A percentile compares a stretch with the other conserved stretches of the same genome.
These are phyloP conservation scores for Macrolepiota dolichaula DNA, from an alignment of 768 basidiomycete genomes.

Conservation along the genomic window DNA sequence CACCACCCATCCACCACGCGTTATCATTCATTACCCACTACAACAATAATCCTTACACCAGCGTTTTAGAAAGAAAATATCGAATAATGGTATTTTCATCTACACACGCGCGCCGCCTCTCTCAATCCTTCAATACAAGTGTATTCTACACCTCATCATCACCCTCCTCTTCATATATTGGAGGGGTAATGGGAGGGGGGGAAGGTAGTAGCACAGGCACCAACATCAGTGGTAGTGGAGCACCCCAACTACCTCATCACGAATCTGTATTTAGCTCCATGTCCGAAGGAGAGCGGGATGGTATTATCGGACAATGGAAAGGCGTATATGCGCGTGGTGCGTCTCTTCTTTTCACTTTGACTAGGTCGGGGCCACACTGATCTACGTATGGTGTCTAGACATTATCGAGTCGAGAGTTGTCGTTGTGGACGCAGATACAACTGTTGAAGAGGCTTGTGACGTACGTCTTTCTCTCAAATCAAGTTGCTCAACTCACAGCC, in stretches of 20 bases:
- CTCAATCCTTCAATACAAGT: conserved; percentile 32
- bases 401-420: conserved; percentile 69
- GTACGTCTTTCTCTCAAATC: conserved; percentile 32
- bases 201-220: too few species aligned
- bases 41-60: not conserved
- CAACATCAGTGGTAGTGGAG: too few species aligned
- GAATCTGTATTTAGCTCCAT: conserved; percentile 19
- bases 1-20: too few species aligned
- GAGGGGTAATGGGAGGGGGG: too few species aligned
- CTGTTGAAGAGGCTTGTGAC: conserved; percentile 82
- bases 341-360: too few species aligned
- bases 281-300: conserved; percentile 24
- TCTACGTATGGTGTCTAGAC: conserved; percentile 49
- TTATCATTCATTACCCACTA: not conserved
- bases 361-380: too few species aligned
- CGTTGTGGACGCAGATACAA: conserved; percentile 62
- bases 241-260: not conserved
- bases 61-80: not conserved
- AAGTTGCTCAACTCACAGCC: not conserved
- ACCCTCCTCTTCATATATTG: not conserved
- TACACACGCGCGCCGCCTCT: conserved; percentile 21
- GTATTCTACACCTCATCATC: conserved; percentile 23
- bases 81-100: not conserved
- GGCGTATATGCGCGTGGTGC: conserved; percentile 55
- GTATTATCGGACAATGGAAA: conserved; percentile 62